Conservation (phyloP, 2,329 filamentous ascomycete genomes). For the Pseudogymnoascus sp. region DNA sequence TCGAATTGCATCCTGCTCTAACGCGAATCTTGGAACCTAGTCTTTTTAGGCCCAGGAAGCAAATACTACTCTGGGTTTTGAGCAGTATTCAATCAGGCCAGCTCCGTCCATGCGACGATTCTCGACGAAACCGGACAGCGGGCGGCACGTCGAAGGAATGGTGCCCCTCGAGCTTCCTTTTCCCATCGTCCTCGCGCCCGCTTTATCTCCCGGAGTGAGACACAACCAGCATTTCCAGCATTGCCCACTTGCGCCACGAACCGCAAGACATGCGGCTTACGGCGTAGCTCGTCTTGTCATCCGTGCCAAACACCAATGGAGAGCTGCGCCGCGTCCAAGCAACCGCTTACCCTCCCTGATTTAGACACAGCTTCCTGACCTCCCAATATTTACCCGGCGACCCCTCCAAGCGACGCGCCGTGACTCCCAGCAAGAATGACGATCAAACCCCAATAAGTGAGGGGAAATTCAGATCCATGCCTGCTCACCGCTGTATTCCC, state of each 20-base stretch:
- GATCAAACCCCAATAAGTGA: conserved; percentile 7
- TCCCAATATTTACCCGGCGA: conserved; percentile 5
- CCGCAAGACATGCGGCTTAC: conserved; percentile 8
- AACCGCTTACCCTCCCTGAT: conserved; percentile 9
- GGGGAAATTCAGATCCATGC: not conserved
- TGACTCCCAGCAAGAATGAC: not conserved
- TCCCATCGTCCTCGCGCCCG: not conserved
- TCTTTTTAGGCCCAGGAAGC: not conserved
- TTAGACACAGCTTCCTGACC: conserved; percentile 1
- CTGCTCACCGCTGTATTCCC: conserved; percentile 7
- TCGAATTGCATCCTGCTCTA: not conserved
- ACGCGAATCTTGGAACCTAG: not conserved
- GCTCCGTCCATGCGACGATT: conserved; percentile 1
- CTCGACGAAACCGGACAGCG: conserved; percentile 1
- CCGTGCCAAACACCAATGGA: conserved; percentile 3
- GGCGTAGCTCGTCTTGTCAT: conserved; percentile 1
- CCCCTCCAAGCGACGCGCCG: conserved; percentile 6
- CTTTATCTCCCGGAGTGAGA: not conserved
- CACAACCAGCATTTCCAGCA: not conserved
- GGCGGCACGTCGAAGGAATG: not conserved
- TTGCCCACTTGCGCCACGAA: conserved; percentile 1
- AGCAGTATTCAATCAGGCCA: not conserved
- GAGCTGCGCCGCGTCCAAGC: conserved; percentile 7
- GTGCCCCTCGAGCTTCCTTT: not conserved
- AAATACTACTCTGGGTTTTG: not conserved